These are phyloP conservation scores for Fusarium falciforme DNA, from an alignment of 2,329 filamentous ascomycete species.

Conservation along the genomic window DNA sequence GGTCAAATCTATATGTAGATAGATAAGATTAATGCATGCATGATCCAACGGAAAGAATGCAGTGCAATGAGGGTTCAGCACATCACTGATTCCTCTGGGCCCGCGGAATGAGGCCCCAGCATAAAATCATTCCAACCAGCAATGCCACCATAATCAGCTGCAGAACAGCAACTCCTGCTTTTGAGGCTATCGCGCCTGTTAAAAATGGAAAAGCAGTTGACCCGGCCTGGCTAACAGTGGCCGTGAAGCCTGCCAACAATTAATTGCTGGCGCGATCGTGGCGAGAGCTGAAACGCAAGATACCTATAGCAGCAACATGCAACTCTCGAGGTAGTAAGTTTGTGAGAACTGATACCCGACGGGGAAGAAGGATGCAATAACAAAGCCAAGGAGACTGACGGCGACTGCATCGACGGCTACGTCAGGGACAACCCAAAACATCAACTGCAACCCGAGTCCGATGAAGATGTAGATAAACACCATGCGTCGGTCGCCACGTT, in stretches of 20 bases:
- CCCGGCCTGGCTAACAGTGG: constrained; percentile 5
- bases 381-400: background rate
- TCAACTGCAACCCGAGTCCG: background rate
- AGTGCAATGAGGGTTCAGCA: background rate
- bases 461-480: background rate
- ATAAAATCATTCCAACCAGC: background rate
- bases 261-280: background rate
- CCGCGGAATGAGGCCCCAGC: background rate
- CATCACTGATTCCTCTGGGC: background rate
- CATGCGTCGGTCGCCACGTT: background rate
- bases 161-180: background rate
- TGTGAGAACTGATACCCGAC: background rate
- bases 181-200: constrained; percentile 6
- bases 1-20: background rate
- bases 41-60: background rate
- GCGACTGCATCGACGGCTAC: background rate
- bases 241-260: background rate
- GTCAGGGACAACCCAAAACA: background rate
- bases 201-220: constrained; percentile 9
- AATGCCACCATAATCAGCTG: constrained; percentile 7
- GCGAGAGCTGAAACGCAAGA: background rate
- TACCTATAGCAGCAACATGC: background rate
- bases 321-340: background rate
- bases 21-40: background rate
- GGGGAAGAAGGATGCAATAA: background rate